Evolutionary conservation across 305 asterid genomes (phyloP).

Genomic region (Euphrasia arctica): DNA sequence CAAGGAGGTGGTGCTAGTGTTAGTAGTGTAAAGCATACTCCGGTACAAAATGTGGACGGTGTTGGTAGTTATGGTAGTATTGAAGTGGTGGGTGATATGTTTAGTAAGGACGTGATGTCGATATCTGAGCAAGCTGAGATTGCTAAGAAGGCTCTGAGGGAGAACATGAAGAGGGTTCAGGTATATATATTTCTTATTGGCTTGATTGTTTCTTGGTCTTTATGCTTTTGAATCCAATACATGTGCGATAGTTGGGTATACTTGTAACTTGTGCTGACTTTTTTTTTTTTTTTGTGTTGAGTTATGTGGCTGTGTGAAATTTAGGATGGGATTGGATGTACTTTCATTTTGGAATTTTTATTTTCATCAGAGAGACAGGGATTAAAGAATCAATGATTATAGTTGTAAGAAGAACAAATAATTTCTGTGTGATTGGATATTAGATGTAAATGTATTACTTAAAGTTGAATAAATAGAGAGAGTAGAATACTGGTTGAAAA

Average conservation of each 20-base stretch:
- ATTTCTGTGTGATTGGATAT: not conserved
- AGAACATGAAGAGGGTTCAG: conserved; percentile 62
- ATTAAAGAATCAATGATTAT: too few species aligned
- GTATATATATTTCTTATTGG: conserved; percentile 40
- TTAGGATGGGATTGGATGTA: not conserved
- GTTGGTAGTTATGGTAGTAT: conserved; percentile 36
- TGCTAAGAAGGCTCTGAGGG: conserved; percentile 67
- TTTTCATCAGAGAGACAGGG: not conserved
- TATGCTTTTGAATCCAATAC: not conserved
- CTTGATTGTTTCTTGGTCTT: conserved; percentile 1
- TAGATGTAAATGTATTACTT: not conserved
- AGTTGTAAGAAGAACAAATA: too few species aligned
- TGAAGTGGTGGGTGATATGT: conserved; percentile 49
- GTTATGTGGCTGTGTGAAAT: not conserved
- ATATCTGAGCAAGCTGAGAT: conserved; percentile 75
- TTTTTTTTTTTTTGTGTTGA: not conserved
- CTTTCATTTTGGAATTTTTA: not conserved
- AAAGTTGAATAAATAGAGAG: not conserved
- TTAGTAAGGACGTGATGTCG: conserved; percentile 50
- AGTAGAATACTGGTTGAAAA: not conserved
- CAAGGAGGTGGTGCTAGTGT: conserved; percentile 37
- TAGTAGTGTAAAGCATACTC: conserved; percentile 38
- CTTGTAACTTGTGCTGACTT: not conserved
- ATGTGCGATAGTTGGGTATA: not conserved
- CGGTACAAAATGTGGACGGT: conserved; percentile 35